phyloP scores from a whole-genome alignment of 73 alveolate genomes.

The Paramecium primaurelia region DNA sequence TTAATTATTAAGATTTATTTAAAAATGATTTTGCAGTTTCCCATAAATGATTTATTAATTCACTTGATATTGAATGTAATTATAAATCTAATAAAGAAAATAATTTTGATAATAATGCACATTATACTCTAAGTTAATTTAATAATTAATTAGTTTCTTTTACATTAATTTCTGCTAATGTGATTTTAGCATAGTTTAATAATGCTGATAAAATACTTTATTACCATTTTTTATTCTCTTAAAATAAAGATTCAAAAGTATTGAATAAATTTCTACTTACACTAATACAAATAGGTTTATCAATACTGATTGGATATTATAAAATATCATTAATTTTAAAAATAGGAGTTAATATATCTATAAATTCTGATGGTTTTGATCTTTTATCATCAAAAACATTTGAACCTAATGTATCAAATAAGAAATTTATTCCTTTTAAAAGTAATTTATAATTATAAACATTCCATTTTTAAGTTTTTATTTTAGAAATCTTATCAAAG shows the following conservation, averaged over 20 bases:
- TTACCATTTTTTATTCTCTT: constrained; percentile 37
- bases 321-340: background rate
- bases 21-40: background rate
- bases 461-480: background rate
- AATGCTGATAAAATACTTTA: background rate
- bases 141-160: background rate
- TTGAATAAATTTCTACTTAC: background rate
- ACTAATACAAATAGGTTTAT: background rate
- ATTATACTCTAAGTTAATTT: background rate
- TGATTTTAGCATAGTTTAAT: background rate
- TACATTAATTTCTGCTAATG: constrained; percentile 4
- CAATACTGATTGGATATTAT: background rate
- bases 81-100: background rate
- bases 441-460: background rate
- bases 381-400: constrained; percentile 38
- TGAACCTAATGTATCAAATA: constrained; percentile 24
- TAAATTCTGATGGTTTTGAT: constrained; percentile 27
- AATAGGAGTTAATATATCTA: background rate
- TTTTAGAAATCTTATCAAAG: background rate
- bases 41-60: constrained; percentile 25
- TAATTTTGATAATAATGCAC: background rate
- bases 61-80: constrained; percentile 6
- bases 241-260: background rate
- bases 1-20: background rate
- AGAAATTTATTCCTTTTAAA: constrained; percentile 16